A percentile compares a stretch with the other conserved stretches of the same genome.
These are phyloP conservation scores for Debaryomyces nepalensis DNA, from an alignment of 1,139 yeast species.

Conservation along the genomic window DNA sequence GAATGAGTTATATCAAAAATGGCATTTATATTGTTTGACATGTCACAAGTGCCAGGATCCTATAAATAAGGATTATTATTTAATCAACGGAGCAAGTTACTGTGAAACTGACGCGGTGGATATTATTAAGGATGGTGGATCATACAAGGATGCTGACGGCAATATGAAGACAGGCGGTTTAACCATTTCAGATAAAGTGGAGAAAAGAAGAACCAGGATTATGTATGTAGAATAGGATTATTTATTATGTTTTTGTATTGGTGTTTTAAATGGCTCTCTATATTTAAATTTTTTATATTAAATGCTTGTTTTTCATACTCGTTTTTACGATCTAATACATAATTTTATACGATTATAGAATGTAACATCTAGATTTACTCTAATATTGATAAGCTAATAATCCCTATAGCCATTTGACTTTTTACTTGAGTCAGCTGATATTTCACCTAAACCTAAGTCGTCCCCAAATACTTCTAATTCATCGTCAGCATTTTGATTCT, in stretches of 20 bases:
- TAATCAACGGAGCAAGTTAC: conserved; percentile 52
- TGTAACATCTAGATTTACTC: neutral
- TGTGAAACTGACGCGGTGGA: conserved; percentile 53
- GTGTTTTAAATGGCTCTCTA: neutral
- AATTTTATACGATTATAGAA: neutral
- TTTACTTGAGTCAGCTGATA: neutral
- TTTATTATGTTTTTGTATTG: neutral
- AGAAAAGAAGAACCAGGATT: conserved; percentile 50
- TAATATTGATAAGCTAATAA: conserved; percentile 10
- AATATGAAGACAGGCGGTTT: conserved; percentile 29
- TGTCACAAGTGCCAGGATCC: conserved; percentile 55
- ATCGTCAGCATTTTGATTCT: neutral
- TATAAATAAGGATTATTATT: conserved; percentile 60
- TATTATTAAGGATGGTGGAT: conserved; percentile 29
- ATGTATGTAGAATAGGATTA: conserved; percentile 36
- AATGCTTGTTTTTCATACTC: neutral
- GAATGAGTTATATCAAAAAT: conserved; percentile 67
- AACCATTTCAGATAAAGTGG: conserved; percentile 40
- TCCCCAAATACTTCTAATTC: conserved; percentile 11
- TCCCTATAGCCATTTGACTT: conserved; percentile 6
- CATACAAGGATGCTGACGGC: conserved; percentile 30
- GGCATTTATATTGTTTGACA: conserved; percentile 65
- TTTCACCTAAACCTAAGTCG: conserved; percentile 11
- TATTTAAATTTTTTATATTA: neutral
- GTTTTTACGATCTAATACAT: neutral